phyloP scores from a whole-genome alignment of 2,329 filamentous ascomycete species.

The Cladosporium sp. region DNA sequence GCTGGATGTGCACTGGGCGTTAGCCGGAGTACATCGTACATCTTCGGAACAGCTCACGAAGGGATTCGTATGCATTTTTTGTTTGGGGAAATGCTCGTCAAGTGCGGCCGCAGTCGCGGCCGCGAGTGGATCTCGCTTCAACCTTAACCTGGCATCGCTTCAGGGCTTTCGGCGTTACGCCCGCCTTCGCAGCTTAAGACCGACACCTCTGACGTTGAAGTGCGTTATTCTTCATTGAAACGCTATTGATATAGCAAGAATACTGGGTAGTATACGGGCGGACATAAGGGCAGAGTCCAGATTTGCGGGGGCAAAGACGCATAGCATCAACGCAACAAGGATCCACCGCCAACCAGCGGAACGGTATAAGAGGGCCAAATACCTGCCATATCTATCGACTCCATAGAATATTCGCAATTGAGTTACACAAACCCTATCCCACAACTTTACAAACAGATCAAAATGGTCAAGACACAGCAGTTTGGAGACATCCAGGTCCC shows the following conservation, averaged over 20 bases:
- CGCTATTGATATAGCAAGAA: neutral
- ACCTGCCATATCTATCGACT: neutral
- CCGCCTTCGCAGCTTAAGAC: neutral
- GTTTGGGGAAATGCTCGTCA: neutral
- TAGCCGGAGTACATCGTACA: too few relatives aligned
- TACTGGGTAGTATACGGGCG: neutral
- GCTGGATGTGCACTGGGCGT: too few relatives aligned
- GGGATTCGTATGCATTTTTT: too few relatives aligned
- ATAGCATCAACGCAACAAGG: neutral
- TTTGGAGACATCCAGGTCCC: slow-evolving; percentile 12
- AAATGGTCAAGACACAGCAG: slow-evolving; percentile 6
- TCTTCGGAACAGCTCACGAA: too few relatives aligned
- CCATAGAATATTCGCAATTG: neutral
- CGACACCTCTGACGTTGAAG: neutral
- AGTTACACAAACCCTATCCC: neutral
- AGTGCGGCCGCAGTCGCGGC: neutral
- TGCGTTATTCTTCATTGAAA: neutral
- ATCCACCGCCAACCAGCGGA: neutral
- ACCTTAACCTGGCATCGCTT: neutral
- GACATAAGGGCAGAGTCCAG: neutral
- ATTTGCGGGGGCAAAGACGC: neutral
- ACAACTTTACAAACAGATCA: neutral
- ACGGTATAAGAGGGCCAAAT: neutral
- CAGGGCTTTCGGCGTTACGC: neutral
- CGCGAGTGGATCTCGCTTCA: neutral